Evolutionary conservation across 306 rosid species (phyloP), one percentile per base, ranked within the genome.

Genomic region (Biancaea sappan): DNA sequence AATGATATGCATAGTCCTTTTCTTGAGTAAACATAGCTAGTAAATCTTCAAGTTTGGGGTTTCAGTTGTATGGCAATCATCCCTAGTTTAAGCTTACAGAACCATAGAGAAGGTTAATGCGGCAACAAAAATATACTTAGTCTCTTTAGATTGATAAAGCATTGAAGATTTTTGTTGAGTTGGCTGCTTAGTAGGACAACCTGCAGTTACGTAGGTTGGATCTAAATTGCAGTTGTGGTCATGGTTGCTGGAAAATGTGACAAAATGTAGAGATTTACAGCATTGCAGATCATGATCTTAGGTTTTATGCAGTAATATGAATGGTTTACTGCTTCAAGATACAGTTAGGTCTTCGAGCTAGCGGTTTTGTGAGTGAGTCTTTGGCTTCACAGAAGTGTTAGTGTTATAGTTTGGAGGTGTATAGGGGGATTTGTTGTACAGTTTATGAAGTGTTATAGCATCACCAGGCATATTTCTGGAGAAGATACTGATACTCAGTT

Each of bases 401-500:
- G 11, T 48, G 24, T 18, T 53, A 53, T 57, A 3, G n/a, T 46
- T 25, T 69, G 41, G 21, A 19, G 43, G 25, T 43, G 15, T 61
- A 40, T 59, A 6, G 26, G 37, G 52, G 37, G 52, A 54, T 77
- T 53, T 26, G 21, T 29, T 11, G 13, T 69, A 26, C 19, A 4
- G 66, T 51, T 29, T 40, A 37, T 31, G 38, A 74, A 1, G 25
- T 60, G 28, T 43, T 60, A 8, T 74, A 41, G 66, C 66, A 53
- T 79, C 29, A 31, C 52, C 4, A 46, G 47, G 22, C 16, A 14
- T n/a, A 54, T 70, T 26, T 81, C 59, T 25, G 14, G 29, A 24
- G 56, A 75, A 54, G 35, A 52, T 69, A 52, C 43, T 19, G 38
- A 46, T 54, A 5, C 35, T 13, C 22, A 19, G 50, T 67, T 81